phyloP scores from a whole-genome alignment of 441 rosid species.

The Pelargonium citronellum region DNA sequence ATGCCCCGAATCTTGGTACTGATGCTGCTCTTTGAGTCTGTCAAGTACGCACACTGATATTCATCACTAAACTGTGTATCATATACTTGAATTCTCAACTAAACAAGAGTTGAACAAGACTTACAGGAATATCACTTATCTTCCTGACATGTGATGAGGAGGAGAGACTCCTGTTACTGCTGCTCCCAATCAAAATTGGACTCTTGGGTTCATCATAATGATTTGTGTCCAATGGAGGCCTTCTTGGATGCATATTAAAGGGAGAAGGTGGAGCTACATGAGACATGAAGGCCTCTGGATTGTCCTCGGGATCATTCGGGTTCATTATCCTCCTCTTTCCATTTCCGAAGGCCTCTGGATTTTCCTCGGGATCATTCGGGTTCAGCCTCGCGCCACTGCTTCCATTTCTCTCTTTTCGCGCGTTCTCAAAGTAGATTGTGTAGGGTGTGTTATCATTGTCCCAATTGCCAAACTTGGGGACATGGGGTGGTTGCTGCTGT shows the following conservation, averaged over 20 bases:
- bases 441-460: conserved; percentile 40
- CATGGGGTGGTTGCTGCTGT: conserved; percentile 35
- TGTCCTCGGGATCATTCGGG: background rate
- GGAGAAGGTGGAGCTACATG: background rate
- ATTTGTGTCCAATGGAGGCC: background rate
- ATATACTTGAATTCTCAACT: too few relatives aligned
- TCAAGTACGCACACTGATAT: background rate
- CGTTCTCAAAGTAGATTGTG: conserved; percentile 47
- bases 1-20: conserved; percentile 48
- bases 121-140: too few relatives aligned
- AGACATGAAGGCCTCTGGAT: background rate
- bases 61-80: too few relatives aligned
- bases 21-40: conserved; percentile 39
- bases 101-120: too few relatives aligned
- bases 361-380: conserved; percentile 50
- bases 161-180: too few relatives aligned
- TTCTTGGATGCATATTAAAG: background rate
- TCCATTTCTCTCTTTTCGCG: conserved; percentile 35
- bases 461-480: conserved; percentile 57
- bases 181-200: too few relatives aligned
- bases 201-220: background rate
- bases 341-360: conserved; percentile 36
- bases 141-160: too few relatives aligned
- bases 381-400: conserved; percentile 25
- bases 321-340: conserved; percentile 1